These are phyloP conservation scores for Stereum hirsutum DNA, from an alignment of 1,284 basidiomycete species.

Conservation along the genomic window DNA sequence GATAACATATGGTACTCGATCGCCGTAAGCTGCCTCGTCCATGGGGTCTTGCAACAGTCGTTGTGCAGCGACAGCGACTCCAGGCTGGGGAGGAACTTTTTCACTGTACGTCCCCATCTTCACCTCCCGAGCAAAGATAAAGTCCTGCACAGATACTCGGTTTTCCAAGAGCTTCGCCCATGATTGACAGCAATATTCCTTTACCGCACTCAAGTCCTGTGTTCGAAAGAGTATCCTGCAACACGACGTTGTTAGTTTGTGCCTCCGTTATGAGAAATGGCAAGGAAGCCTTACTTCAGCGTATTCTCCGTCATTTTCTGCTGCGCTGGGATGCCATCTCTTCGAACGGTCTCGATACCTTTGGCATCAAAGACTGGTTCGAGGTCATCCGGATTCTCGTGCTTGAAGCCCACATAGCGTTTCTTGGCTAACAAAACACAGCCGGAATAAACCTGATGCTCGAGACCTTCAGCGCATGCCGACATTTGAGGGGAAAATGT, in stretches of 20 bases:
- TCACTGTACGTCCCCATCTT: slow-evolving; percentile 88
- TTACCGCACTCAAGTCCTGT: slow-evolving; percentile 84
- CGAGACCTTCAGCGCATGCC: background rate
- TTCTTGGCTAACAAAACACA: slow-evolving; percentile 95
- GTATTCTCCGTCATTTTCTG: slow-evolving; percentile 85
- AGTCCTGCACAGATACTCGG: slow-evolving; percentile 79
- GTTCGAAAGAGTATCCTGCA: slow-evolving; percentile 80
- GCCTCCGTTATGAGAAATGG: background rate
- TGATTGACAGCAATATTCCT: slow-evolving; percentile 79
- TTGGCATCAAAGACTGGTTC: slow-evolving; percentile 92
- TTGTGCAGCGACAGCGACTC: slow-evolving; percentile 79
- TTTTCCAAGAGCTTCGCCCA: slow-evolving; percentile 85
- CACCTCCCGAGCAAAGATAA: slow-evolving; percentile 93
- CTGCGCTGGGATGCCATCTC: slow-evolving; percentile 85
- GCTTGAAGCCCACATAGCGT: slow-evolving; percentile 94
- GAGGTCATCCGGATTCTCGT: slow-evolving; percentile 72
- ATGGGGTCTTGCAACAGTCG: slow-evolving; percentile 70
- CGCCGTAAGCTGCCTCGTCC: slow-evolving; percentile 85
- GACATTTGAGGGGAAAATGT: background rate
- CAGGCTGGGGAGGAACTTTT: slow-evolving; percentile 81
- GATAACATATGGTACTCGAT: slow-evolving; percentile 91
- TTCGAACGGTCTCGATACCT: slow-evolving; percentile 92
- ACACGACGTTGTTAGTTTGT: background rate
- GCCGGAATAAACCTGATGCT: slow-evolving; percentile 78
- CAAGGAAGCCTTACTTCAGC: slow-evolving; percentile 61